Conservation (phyloP, 805 yeast species). For the Groenewaldozyma salmanticensis region DNA sequence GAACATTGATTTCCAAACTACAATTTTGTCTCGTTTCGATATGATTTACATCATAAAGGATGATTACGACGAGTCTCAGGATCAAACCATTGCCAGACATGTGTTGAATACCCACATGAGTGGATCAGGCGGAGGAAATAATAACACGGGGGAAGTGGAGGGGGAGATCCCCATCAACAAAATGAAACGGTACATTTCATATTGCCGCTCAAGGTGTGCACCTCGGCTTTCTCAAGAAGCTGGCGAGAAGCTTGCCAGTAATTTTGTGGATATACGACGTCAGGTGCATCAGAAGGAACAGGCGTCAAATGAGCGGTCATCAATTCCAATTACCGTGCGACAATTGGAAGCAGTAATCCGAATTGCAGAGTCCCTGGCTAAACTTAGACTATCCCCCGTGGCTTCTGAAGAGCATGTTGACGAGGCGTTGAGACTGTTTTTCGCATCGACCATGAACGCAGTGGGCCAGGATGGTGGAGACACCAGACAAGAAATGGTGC, state of each 20-base stretch:
- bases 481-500: conserved; percentile 49
- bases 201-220: conserved; percentile 83
- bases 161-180: conserved; percentile 84
- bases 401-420: conserved; percentile 87
- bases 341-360: conserved; percentile 96
- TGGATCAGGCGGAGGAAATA: conserved; percentile 44
- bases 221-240: conserved; percentile 87
- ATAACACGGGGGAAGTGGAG: too few relatives aligned
- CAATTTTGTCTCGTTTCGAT: conserved; percentile 93
- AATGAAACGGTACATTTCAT: conserved; percentile 87
- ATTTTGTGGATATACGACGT: conserved; percentile 83
- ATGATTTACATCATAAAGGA: conserved; percentile 97
- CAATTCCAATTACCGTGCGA: conserved; percentile 95
- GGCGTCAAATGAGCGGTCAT: conserved; percentile 76
- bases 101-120: conserved; percentile 94
- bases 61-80: conserved; percentile 80
- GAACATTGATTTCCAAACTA: conserved; percentile 94
- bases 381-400: conserved; percentile 68
- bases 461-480: conserved; percentile 48
- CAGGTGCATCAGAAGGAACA: conserved; percentile 73
- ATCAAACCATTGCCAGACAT: conserved; percentile 83
- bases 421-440: conserved; percentile 88
- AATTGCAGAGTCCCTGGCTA: conserved; percentile 89
- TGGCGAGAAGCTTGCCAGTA: conserved; percentile 79
- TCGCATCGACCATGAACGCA: conserved; percentile 97